Evolutionary conservation across 1,284 basidiomycete genomes (phyloP), one percentile per base, ranked within the genome.

Genomic region (Sanghuangporus weigelae): DNA sequence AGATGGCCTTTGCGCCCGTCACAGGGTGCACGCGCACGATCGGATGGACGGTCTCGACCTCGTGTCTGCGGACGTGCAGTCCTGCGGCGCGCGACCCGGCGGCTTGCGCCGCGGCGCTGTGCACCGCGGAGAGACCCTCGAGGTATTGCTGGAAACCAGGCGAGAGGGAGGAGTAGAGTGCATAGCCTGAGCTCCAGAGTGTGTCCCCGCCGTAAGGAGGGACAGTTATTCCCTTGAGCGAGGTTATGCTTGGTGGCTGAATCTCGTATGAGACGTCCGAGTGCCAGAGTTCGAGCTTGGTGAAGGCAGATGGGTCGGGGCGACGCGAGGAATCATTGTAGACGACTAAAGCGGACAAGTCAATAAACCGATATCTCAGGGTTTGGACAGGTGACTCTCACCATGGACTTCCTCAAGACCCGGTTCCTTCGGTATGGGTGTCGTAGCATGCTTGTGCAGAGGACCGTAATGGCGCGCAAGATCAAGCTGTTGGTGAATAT

Each of bases 271-370:
- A 77, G 65, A 92, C 90, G 72, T 93, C 92, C 1, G 86, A 85
- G 75, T 93, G 91, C 86, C 86, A 93, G n/a, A 93, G 80, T 68
- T 93, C 90, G 19, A 86, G 70, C 73, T 89, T 87, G n/a, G 87
- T 82, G 73, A 89, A 91, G 7, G 88, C 80, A 57, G 81, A 77
- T 3, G 84, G 73, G 70, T 93, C 89, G 2, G 89, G 90, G 55
- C 88, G 84, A 21, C 86, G 81, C 42, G 84, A 82, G 48, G 79
- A 78, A 68, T 89, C 86, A 64, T 85, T 90, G 73, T 86, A 90
- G 7, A 88, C 86, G 63, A 90, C 85, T 86, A 67, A 12, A 31
- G 12, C 23, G 26, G 23, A 39, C 3, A n/a, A 14, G 3, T 26
- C 44, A 55, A 59, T 61, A 46, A 1, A 40, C 38, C n/a, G 62